Percentiles rank a stretch among this genome's conserved stretches.
Evolutionary conservation across 2,329 filamentous ascomycete genomes (phyloP).

Genomic region (Pestalotiopsis sp.): DNA sequence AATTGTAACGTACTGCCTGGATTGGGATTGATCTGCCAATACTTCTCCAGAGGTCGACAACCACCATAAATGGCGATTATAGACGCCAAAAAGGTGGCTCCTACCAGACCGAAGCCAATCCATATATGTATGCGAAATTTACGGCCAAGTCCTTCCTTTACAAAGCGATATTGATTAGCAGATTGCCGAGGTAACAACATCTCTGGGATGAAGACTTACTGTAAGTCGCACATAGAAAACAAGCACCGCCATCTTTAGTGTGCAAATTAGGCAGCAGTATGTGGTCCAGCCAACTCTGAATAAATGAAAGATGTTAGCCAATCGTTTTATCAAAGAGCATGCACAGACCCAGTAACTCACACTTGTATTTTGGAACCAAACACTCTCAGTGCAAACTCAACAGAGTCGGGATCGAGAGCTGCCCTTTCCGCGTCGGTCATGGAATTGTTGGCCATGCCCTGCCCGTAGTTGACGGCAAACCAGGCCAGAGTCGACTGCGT

Average conservation of each 20-base stretch:
- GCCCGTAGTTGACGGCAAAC: slow-evolving; percentile 47
- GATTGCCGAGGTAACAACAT: not conserved
- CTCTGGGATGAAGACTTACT: slow-evolving; percentile 19
- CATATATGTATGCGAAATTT: slow-evolving; percentile 43
- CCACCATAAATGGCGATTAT: slow-evolving; percentile 48
- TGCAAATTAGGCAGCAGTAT: slow-evolving; percentile 54
- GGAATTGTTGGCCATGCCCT: slow-evolving; percentile 54
- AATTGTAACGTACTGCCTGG: slow-evolving; percentile 46
- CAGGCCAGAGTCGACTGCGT: slow-evolving; percentile 51
- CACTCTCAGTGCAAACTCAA: slow-evolving; percentile 46
- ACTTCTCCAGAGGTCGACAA: slow-evolving; percentile 49
- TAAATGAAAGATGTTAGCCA: not conserved
- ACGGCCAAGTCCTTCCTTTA: slow-evolving; percentile 40
- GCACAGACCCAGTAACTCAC: not conserved
- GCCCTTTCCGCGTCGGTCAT: slow-evolving; percentile 53
- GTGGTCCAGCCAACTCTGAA: slow-evolving; percentile 20
- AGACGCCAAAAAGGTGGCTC: slow-evolving; percentile 46
- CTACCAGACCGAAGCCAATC: slow-evolving; percentile 48
- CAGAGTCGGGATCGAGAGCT: slow-evolving; percentile 40
- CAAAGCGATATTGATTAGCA: not conserved
- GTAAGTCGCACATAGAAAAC: slow-evolving; percentile 57
- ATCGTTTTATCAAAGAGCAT: not conserved
- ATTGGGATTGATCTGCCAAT: slow-evolving; percentile 58
- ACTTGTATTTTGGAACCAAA: slow-evolving; percentile 56
- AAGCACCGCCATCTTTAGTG: slow-evolving; percentile 55